Conservation (phyloP, 106 monocot genomes). For the Apostasia shenzhenica region DNA sequence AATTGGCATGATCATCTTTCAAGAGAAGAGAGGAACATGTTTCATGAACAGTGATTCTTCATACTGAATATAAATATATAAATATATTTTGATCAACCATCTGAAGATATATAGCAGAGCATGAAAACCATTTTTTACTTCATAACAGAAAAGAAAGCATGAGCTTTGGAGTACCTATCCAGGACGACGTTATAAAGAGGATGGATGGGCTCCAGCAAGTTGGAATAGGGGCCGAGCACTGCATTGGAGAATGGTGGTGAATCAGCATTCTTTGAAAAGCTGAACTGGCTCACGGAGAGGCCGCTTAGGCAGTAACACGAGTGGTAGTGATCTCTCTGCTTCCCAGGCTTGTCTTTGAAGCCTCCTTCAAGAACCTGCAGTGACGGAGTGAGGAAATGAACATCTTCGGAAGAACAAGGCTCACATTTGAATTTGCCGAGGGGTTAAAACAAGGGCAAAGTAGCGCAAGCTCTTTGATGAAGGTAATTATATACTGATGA, state of each 20-base stretch:
- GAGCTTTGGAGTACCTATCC: slow-evolving; percentile 43
- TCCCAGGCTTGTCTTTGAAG: slow-evolving; percentile 91
- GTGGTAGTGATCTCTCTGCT: slow-evolving; percentile 72
- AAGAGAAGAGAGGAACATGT: no score
- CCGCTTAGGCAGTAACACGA: slow-evolving; percentile 95
- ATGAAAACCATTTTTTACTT: neutral
- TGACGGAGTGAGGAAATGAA: neutral
- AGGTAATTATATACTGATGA: no score
- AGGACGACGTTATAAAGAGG: slow-evolving; percentile 76
- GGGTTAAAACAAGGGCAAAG: no score
- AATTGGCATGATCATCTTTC: no score
- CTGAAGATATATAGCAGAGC: no score
- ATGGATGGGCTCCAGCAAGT: slow-evolving; percentile 76
- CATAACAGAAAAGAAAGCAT: slow-evolving; percentile 34
- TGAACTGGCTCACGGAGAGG: slow-evolving; percentile 80
- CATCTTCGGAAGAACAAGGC: neutral
- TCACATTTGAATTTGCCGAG: no score
- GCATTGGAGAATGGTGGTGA: slow-evolving; percentile 34
- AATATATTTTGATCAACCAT: no score
- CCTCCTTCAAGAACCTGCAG: slow-evolving; percentile 88
- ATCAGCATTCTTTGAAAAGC: slow-evolving; percentile 39
- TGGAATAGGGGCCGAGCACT: slow-evolving; percentile 72
- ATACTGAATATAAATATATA: no score
- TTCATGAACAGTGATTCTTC: no score
- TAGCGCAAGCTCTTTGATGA: no score